Percentiles rank a stretch among this genome's conserved stretches.
phyloP scores from a whole-genome alignment of 108 stramenopile species.

The Aurantiochytrium sp. region DNA sequence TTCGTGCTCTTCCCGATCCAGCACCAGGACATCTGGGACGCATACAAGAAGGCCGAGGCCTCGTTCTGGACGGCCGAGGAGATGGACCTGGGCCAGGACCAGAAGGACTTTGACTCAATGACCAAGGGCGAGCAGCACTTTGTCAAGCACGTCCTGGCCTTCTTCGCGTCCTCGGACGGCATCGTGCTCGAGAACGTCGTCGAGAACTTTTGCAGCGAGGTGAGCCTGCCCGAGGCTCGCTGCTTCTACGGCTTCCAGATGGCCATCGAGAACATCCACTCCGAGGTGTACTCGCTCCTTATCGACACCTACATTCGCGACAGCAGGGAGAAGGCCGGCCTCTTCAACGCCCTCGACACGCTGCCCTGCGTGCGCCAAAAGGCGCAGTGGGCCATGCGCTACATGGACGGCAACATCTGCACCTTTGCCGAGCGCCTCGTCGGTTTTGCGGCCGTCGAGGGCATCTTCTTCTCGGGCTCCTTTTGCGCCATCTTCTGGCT shows the following conservation, averaged over 20 bases:
- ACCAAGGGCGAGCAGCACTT: constrained; percentile 93
- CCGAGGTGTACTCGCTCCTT: constrained; percentile 93
- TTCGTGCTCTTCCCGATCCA: constrained; percentile 99
- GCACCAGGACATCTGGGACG: constrained; percentile 78
- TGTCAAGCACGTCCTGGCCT: constrained; percentile 93
- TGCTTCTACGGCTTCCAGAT: constrained; percentile 99
- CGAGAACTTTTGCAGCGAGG: constrained; percentile 92
- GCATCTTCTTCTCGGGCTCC: constrained; percentile 95
- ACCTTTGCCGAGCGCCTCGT: constrained; percentile 95
- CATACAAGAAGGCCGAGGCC: constrained; percentile 99
- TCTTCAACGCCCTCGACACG: constrained; percentile 84
- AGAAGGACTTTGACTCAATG: constrained; percentile 79
- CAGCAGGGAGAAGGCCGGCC: constrained; percentile 63
- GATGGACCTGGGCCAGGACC: constrained; percentile 89
- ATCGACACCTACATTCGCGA: constrained; percentile 98
- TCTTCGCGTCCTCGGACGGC: constrained; percentile 98
- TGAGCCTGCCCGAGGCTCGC: constrained; percentile 89
- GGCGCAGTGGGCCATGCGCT: constrained; percentile 95
- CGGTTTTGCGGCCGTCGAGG: constrained; percentile 99
- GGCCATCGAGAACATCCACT: constrained; percentile 99
- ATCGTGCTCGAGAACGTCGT: constrained; percentile 99
- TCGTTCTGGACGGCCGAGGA: constrained; percentile 99
- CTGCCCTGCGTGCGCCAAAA: constrained; percentile 93
- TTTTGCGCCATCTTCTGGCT: constrained; percentile 99
- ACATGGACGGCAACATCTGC: constrained; percentile 78